Base-by-base conservation (phyloP, 306 rosid genomes). In the Malus sieversii region DNA sequence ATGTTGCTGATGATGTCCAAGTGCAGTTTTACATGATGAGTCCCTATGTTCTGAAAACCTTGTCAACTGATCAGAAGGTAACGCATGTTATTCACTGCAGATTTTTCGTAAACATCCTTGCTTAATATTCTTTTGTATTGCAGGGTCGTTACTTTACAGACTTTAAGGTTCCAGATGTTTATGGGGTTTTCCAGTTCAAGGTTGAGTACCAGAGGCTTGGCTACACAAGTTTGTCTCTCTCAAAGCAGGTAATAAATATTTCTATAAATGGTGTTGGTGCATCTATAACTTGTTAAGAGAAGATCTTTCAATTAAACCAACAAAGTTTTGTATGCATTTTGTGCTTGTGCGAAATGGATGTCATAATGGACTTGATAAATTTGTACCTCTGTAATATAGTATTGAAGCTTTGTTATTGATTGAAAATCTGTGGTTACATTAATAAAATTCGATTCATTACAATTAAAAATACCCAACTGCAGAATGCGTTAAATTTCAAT, bases 1-100 rank as follows among this genome's bases (percentile, higher is more conserved):
- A 90, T 63, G 93, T 92, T 5, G 88, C 93, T 35, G 78, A 90
- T 79, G 99, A 96, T 75, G 97, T 92, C 73, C 99, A 96, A 86
- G 91, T 96, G 76, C 99, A 96, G 86, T 96, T 96, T 84, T 96
- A 89, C 91, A 90, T 96, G 99, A 96, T 96, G 99, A 96, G 99
- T 71, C 99, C 99, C 72, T 90, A 92, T 84, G 97, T 96, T 72
- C 80, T 96, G 89, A 96, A 96, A 87, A 92, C 89, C 82, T 77
- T 96, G 48, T 89, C 96, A 5, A 90, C 83, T 30, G 88, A 92
- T 80, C 78, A 81, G 79, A 90, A 88, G 99, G 99, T 96, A 79
- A 38, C 59, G 68, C 45, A 68, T 20, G 61, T 83, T 66, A 46
- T 69, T 22, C 42, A 30, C 46, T 20, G 66, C 71, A 35, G 33